A percentile compares a stretch with the other conserved stretches of the same genome.
These are phyloP conservation scores for Chytriomyces sp. DNA, from an alignment of 192 early-diverging fungal species.

Conservation along the genomic window DNA sequence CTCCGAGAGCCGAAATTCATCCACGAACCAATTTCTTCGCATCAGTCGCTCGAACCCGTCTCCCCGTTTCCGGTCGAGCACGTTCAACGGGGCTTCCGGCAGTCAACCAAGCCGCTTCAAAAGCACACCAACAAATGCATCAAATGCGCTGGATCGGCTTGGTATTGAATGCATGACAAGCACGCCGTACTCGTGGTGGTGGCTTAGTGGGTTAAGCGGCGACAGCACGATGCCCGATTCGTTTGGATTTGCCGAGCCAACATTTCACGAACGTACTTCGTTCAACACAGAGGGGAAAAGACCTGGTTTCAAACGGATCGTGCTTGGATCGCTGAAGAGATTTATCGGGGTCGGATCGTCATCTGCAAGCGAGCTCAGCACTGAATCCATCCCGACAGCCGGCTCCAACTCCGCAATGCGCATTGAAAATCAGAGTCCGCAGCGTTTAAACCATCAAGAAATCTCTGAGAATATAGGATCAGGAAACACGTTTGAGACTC, in stretches of 20 bases:
- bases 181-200: slow-evolving; percentile 36
- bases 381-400: too few relatives aligned
- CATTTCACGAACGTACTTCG: slow-evolving; percentile 27
- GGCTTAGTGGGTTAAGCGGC: slow-evolving; percentile 30
- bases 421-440: too few relatives aligned
- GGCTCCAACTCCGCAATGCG: too few relatives aligned
- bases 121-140: background rate
- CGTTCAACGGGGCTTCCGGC: background rate
- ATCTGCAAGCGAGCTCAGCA: too few relatives aligned
- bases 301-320: slow-evolving; percentile 31
- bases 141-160: slow-evolving; percentile 18
- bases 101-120: background rate
- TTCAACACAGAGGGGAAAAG: slow-evolving; percentile 32
- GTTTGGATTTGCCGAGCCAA: slow-evolving; percentile 30
- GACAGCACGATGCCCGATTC: slow-evolving; percentile 36
- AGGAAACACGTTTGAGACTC: too few relatives aligned
- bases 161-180: slow-evolving; percentile 23
- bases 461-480: too few relatives aligned
- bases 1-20: background rate
- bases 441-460: too few relatives aligned
- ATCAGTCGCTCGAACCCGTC: background rate
- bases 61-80: background rate
- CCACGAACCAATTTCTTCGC: background rate
- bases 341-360: slow-evolving; percentile 21
- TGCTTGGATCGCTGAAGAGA: slow-evolving; percentile 25